Evolutionary conservation across 495 filamentous ascomycete genomes (phyloP).

Genomic region (Aspergillus baeticus): DNA sequence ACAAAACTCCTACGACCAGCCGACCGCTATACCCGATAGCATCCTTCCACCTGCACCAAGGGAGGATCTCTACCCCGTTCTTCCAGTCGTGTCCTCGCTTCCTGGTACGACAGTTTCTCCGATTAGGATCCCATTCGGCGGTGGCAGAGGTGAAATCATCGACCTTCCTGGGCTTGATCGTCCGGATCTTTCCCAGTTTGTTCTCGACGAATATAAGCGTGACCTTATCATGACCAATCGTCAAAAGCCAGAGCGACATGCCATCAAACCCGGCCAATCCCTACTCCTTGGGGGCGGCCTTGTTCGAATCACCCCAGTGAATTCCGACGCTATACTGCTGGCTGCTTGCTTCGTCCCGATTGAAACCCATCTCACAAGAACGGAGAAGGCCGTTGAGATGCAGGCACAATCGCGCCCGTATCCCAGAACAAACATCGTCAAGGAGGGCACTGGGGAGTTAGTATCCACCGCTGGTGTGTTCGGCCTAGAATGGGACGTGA

Average conservation of each 20-base stretch:
- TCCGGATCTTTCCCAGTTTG: constrained; percentile 64
- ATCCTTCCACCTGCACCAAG: constrained; percentile 73
- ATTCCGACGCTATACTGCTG: constrained; percentile 60
- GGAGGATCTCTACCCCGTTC: constrained; percentile 71
- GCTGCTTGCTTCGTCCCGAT: constrained; percentile 79
- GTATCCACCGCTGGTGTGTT: constrained; percentile 71
- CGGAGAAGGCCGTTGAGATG: constrained; percentile 69
- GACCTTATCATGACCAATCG: constrained; percentile 76
- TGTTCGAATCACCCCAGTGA: constrained; percentile 79
- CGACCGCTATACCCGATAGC: constrained; percentile 25
- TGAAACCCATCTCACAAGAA: constrained; percentile 69
- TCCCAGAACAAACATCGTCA: constrained; percentile 57
- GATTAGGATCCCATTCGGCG: constrained; percentile 84
- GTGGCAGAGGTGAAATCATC: constrained; percentile 85
- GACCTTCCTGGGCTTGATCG: constrained; percentile 87
- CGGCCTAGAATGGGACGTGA: constrained; percentile 77
- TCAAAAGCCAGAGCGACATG: constrained; percentile 62
- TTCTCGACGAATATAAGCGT: constrained; percentile 59
- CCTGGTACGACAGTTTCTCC: constrained; percentile 94
- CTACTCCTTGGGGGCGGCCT: constrained; percentile 82
- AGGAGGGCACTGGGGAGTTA: constrained; percentile 52
- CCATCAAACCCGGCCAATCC: constrained; percentile 75
- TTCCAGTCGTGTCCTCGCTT: constrained; percentile 80
- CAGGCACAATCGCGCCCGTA: constrained; percentile 56
- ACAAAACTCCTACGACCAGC: constrained; percentile 13